These are phyloP conservation scores for Hamigera avellanea DNA, from an alignment of 495 filamentous ascomycete genomes.

Conservation along the genomic window DNA sequence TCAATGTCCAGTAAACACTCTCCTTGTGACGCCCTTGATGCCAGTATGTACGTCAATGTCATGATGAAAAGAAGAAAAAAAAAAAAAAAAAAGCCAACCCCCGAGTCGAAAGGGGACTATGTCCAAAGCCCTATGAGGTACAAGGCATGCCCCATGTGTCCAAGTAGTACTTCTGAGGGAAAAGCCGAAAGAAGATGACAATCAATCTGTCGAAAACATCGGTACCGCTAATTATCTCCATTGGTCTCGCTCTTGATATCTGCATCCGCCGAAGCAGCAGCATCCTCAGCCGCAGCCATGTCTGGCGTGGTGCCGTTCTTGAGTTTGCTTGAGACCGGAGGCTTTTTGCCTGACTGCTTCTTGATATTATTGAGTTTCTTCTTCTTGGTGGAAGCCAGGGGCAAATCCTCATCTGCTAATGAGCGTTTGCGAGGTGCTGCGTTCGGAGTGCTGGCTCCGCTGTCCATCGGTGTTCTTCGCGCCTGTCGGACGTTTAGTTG, in stretches of 20 bases:
- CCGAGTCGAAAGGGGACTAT: conserved; percentile 1
- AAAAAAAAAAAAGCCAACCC: conserved; percentile 5
- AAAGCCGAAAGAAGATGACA: conserved; percentile 1
- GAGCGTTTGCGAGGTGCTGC: conserved; percentile 29
- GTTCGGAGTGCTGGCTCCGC: conserved; percentile 22
- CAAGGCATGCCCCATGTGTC: not conserved
- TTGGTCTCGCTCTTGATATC: conserved; percentile 10
- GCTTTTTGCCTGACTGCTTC: conserved; percentile 28
- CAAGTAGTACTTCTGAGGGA: not conserved
- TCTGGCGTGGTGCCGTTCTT: conserved; percentile 21
- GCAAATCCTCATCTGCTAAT: conserved; percentile 26
- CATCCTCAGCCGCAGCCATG: conserved; percentile 11
- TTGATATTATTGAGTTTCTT: conserved; percentile 32
- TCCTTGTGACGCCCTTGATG: conserved; percentile 17
- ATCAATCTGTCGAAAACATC: not conserved
- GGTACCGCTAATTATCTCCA: conserved; percentile 8
- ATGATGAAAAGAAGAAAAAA: too few species aligned
- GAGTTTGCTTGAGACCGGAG: conserved; percentile 26
- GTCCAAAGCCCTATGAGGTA: conserved; percentile 10
- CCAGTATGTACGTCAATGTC: conserved; percentile 21
- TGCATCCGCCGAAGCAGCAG: not conserved
- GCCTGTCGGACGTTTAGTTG: conserved; percentile 60
- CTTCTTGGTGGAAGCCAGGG: conserved; percentile 30
- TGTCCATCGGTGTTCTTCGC: conserved; percentile 36
- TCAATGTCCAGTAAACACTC: too few species aligned